These are phyloP conservation scores for Ajuga reptans DNA, from an alignment of 305 asterid species.

Conservation along the genomic window DNA sequence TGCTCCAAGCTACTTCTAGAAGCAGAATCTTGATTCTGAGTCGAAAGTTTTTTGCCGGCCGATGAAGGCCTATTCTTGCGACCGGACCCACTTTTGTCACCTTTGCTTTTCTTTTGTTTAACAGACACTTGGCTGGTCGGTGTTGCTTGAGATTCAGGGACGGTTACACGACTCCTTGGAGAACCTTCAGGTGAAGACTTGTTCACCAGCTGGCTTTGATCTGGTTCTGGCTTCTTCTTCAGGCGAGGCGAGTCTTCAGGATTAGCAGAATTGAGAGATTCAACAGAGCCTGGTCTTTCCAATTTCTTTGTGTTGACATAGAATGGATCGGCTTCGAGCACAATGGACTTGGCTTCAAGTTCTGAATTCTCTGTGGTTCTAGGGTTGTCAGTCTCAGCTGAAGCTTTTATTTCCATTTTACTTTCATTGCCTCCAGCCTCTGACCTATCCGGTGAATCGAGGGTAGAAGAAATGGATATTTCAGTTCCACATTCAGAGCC, in stretches of 20 bases:
- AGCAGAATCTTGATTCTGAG: slow-evolving; percentile 41
- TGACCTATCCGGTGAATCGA: slow-evolving; percentile 80
- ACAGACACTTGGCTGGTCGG: slow-evolving; percentile 67
- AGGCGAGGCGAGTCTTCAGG: slow-evolving; percentile 29
- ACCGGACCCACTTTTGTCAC: slow-evolving; percentile 44
- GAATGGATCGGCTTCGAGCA: slow-evolving; percentile 32
- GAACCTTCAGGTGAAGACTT: slow-evolving; percentile 65
- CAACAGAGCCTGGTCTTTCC: slow-evolving; percentile 29
- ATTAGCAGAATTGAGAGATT: slow-evolving; percentile 24
- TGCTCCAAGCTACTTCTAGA: slow-evolving; percentile 51
- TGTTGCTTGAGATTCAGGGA: slow-evolving; percentile 65
- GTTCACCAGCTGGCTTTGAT: slow-evolving; percentile 26
- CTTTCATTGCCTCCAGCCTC: slow-evolving; percentile 41
- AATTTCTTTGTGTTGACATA: slow-evolving; percentile 23
- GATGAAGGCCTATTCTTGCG: slow-evolving; percentile 44
- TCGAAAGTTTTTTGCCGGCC: slow-evolving; percentile 44
- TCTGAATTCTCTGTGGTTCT: slow-evolving; percentile 29
- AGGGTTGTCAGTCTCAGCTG: slow-evolving; percentile 27
- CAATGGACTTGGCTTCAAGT: slow-evolving; percentile 34
- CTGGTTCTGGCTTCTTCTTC: slow-evolving; percentile 38
- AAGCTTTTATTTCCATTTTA: slow-evolving; percentile 34
- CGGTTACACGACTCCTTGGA: slow-evolving; percentile 56
- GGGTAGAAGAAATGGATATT: slow-evolving; percentile 78
- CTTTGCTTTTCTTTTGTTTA: slow-evolving; percentile 50
- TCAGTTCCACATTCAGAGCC: slow-evolving; percentile 91